A percentile compares a stretch with the other conserved stretches of the same genome.
Conservation (phyloP, 2,329 filamentous ascomycete genomes). For the Penicillium sp. region DNA sequence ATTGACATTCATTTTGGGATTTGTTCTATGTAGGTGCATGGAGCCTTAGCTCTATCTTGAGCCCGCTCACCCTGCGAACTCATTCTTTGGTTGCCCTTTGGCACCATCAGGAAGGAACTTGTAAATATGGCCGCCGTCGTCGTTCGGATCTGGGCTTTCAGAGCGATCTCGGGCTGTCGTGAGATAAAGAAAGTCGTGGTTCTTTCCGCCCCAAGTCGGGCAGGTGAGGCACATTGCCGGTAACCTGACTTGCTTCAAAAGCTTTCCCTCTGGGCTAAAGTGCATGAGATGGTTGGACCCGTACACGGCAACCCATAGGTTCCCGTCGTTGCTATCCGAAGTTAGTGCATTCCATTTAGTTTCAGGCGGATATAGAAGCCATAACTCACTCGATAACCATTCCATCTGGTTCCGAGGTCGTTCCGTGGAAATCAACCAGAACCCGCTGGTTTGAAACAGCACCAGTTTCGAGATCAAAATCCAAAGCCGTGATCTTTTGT, state of each 20-base stretch:
- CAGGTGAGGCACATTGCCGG: slow-evolving; percentile 36
- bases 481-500: slow-evolving; percentile 32
- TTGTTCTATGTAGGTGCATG: neutral
- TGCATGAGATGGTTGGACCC: slow-evolving; percentile 7
- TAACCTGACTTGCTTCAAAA: slow-evolving; percentile 36
- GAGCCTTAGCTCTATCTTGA: neutral
- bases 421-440: slow-evolving; percentile 27
- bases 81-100: slow-evolving; percentile 33
- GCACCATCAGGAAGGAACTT: slow-evolving; percentile 25
- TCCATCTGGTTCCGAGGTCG: slow-evolving; percentile 37
- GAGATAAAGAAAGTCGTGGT: slow-evolving; percentile 35
- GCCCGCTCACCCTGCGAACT: slow-evolving; percentile 29
- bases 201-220: slow-evolving; percentile 39
- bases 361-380: neutral
- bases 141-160: slow-evolving; percentile 18
- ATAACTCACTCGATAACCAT: slow-evolving; percentile 38
- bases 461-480: slow-evolving; percentile 35
- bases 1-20: neutral
- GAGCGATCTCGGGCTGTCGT: slow-evolving; percentile 30
- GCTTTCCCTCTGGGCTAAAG: slow-evolving; percentile 35
- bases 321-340: slow-evolving; percentile 3
- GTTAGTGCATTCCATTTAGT: neutral
- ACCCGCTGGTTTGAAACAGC: slow-evolving; percentile 31
- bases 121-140: slow-evolving; percentile 41
- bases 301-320: slow-evolving; percentile 13